These are phyloP conservation scores for Beauveria caledonica DNA, from an alignment of 2,329 filamentous ascomycete genomes.

Conservation along the genomic window DNA sequence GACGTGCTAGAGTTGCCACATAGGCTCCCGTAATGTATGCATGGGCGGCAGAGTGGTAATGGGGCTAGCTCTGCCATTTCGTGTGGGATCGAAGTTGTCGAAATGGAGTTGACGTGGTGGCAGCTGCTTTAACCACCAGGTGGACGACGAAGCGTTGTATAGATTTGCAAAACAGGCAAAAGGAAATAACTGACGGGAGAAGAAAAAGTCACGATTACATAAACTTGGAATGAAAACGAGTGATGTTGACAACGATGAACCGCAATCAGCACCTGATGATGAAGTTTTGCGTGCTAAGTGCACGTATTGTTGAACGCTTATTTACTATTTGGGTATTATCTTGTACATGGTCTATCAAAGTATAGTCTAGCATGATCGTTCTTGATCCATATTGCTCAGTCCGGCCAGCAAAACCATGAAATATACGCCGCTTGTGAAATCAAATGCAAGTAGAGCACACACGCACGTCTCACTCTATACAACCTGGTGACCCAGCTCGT, in stretches of 20 bases:
- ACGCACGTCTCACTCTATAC: conserved; percentile 10
- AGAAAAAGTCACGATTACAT: conserved; percentile 17
- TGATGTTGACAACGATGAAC: not conserved
- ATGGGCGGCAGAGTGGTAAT: conserved; percentile 13
- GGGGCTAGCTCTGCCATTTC: not conserved
- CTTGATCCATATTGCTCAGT: not conserved
- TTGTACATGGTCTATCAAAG: not conserved
- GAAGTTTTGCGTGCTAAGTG: not conserved
- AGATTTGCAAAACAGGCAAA: conserved; percentile 10
- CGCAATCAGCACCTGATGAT: not conserved
- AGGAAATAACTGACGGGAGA: conserved; percentile 16
- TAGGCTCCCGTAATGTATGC: conserved; percentile 21
- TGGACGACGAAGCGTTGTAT: conserved; percentile 5
- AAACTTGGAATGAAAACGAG: not conserved
- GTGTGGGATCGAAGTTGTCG: not conserved
- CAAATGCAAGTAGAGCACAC: not conserved
- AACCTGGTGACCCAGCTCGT: conserved; percentile 17
- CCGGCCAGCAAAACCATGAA: not conserved
- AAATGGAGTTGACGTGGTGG: not conserved
- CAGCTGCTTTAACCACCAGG: not conserved
- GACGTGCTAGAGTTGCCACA: conserved; percentile 16
- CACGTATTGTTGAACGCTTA: not conserved
- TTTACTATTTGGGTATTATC: not conserved
- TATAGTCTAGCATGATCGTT: not conserved
- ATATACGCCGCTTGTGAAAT: not conserved